Evolutionary conservation across 331 rosid species (phyloP).

Genomic region (Rhamnella rubrinervis): DNA sequence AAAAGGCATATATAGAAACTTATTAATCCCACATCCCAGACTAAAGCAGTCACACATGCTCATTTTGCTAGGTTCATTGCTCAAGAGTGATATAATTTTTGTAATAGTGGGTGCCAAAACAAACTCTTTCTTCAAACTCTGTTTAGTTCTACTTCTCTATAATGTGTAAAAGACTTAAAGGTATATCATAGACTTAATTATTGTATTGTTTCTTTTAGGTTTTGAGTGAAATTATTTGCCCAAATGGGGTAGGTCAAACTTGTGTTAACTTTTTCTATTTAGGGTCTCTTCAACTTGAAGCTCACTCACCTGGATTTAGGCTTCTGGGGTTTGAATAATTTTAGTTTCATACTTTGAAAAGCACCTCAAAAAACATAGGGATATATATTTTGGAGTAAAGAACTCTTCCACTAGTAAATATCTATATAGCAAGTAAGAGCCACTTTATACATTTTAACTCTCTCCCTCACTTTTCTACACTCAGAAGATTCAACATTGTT

Average conservation of each 20-base stretch:
- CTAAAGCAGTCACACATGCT: conserved; percentile 1
- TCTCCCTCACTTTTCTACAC: neutral
- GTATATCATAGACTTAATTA: neutral
- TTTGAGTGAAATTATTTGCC: conserved; percentile 8
- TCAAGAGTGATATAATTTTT: neutral
- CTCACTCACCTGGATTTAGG: conserved; percentile 36
- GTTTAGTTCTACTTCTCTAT: neutral
- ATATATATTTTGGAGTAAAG: conserved; percentile 30
- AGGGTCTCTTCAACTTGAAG: conserved; percentile 42
- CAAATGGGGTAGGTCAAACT: conserved; percentile 43
- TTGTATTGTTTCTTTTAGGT: too few species aligned
- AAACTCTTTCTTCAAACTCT: conserved; percentile 16
- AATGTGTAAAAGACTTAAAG: conserved; percentile 22
- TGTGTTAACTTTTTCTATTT: conserved; percentile 29
- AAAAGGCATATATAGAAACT: neutral
- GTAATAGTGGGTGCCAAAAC: conserved; percentile 7
- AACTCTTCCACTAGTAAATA: conserved; percentile 6
- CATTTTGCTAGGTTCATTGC: conserved; percentile 12
- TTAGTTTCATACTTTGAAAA: neutral
- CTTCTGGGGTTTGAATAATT: conserved; percentile 21
- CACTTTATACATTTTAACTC: neutral
- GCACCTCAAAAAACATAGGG: conserved; percentile 23
- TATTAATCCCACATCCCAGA: neutral
- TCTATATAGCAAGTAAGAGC: neutral
- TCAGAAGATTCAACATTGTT: neutral